Evolutionary conservation across 257 asterid species (phyloP).

Genomic region (Solanum raphanifolium): DNA sequence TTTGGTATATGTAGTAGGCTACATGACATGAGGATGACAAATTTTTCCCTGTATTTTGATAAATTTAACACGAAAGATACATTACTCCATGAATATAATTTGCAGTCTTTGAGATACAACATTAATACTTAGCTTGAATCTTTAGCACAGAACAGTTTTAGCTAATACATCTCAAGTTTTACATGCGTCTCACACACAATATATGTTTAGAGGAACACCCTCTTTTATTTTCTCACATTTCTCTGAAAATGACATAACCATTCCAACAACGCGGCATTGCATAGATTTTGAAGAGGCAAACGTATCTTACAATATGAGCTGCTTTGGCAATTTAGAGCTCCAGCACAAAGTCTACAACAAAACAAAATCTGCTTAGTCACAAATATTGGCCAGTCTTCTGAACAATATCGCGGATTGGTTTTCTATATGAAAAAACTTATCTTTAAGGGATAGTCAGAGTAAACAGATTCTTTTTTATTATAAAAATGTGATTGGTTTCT

Average conservation of each 20-base stretch:
- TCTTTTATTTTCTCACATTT: neutral
- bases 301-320: neutral
- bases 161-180: neutral
- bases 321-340: constrained; percentile 48
- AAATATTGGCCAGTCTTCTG: neutral
- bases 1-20: neutral
- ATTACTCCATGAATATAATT: neutral
- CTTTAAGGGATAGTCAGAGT: neutral
- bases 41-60: neutral
- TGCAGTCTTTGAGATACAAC: neutral
- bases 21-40: neutral
- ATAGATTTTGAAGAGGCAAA: neutral
- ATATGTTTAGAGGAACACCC: neutral
- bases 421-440: neutral
- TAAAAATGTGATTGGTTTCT: neutral
- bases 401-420: neutral
- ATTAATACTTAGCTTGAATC: neutral
- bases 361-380: constrained; percentile 3
- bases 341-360: constrained; percentile 70
- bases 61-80: neutral
- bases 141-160: neutral
- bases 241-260: neutral
- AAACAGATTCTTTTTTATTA: neutral
- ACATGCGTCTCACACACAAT: neutral
- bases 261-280: neutral